These are phyloP conservation scores for Pugionium dolabratum DNA, from an alignment of 345 rosid genomes.

Conservation along the genomic window DNA sequence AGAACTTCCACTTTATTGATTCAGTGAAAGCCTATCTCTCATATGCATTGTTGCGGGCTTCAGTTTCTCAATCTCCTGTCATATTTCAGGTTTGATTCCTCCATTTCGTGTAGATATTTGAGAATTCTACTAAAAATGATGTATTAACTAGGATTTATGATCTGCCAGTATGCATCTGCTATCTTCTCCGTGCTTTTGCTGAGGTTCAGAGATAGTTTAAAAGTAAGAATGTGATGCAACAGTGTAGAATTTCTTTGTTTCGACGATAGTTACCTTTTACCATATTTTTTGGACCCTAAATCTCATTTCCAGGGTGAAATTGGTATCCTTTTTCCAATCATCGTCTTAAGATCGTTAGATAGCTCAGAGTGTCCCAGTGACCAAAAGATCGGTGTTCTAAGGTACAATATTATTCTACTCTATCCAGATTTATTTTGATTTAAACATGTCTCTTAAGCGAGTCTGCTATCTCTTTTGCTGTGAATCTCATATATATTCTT, in stretches of 20 bases:
- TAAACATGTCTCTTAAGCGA: constrained; percentile 27
- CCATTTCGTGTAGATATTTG: constrained; percentile 22
- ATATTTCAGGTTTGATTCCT: constrained; percentile 80
- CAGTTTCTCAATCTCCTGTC: constrained; percentile 84
- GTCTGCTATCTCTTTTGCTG: constrained; percentile 13
- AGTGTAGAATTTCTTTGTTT: constrained; percentile 26
- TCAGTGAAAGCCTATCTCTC: constrained; percentile 98
- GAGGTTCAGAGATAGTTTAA: constrained; percentile 94
- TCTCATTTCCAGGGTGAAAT: constrained; percentile 77
- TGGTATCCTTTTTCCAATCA: constrained; percentile 93
- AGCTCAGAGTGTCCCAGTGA: constrained; percentile 67
- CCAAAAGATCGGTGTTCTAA: constrained; percentile 86
- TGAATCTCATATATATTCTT: constrained; percentile 12
- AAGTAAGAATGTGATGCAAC: constrained; percentile 57
- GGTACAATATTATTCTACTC: constrained; percentile 53
- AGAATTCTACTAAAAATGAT: constrained; percentile 29
- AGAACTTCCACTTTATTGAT: constrained; percentile 95
- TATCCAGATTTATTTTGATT: constrained; percentile 31
- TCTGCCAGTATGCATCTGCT: constrained; percentile 93
- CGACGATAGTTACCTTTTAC: constrained; percentile 7
- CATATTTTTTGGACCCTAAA: constrained; percentile 18
- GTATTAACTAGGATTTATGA: constrained; percentile 40
- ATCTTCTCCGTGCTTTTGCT: constrained; percentile 87
- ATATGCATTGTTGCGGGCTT: constrained; percentile 91
- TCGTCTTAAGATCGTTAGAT: constrained; percentile 84